Percentiles rank a stretch among this genome's conserved stretches.
phyloP scores from a whole-genome alignment of 2,329 filamentous ascomycete species.

The Amylocarpus encephaloides region DNA sequence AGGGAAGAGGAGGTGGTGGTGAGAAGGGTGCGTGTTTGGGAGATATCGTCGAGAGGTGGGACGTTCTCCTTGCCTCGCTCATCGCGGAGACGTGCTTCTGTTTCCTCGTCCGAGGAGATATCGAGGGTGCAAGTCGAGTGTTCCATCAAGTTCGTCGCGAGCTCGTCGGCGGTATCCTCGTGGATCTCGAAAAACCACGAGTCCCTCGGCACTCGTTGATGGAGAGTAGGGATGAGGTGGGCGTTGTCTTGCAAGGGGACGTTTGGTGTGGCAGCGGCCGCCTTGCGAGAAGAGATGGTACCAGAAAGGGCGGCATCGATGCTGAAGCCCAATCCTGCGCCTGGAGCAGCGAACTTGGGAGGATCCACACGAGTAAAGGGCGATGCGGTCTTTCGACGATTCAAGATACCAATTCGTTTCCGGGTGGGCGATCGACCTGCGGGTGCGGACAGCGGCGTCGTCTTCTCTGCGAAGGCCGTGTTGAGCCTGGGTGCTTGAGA shows the following conservation, averaged over 20 bases:
- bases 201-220: constrained; percentile 48
- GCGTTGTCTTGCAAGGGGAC: constrained; percentile 11
- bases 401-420: constrained; percentile 64
- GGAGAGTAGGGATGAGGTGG: constrained; percentile 28
- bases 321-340: constrained; percentile 60
- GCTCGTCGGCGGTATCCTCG: constrained; percentile 83
- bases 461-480: constrained; percentile 36
- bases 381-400: constrained; percentile 55
- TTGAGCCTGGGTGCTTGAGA: constrained; percentile 45
- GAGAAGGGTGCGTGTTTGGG: constrained; percentile 40
- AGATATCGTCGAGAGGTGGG: constrained; percentile 62
- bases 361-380: constrained; percentile 65
- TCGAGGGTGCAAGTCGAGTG: constrained; percentile 83
- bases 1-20: constrained; percentile 15
- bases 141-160: constrained; percentile 88
- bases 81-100: constrained; percentile 45
- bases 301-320: constrained; percentile 78
- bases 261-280: constrained; percentile 23
- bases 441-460: constrained; percentile 57
- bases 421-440: constrained; percentile 77
- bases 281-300: constrained; percentile 58
- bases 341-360: constrained; percentile 48
- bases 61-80: constrained; percentile 88
- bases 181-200: constrained; percentile 92
- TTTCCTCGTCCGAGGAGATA: constrained; percentile 83